Base-by-base conservation (phyloP, 1,139 yeast species). In the Scheffersomyces parashehatae region DNA sequence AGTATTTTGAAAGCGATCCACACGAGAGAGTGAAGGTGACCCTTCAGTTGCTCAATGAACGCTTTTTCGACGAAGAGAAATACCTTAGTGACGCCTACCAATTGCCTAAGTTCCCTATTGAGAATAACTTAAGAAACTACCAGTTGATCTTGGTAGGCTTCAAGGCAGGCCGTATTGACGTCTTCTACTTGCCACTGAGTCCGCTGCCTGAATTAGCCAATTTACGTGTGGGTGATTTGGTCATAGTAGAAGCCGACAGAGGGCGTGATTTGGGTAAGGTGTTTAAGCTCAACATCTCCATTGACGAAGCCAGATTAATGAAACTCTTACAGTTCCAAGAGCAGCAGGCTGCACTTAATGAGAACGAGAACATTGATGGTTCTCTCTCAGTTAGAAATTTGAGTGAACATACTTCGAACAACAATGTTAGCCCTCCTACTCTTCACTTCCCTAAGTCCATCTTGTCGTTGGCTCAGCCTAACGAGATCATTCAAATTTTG, bases 231-330 rank as follows among this genome's bases (percentile, higher is more conserved):
- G 87, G 88, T 26, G 97, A 90, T 61, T 76, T 90, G 59, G 97
- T 93, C 11, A 84, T 91, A 52, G 97, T 91, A 32, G 98, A 93
- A 63, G 99, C 98, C n/a, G 99, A 93, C 62, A 76, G 99, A 40
- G 99, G 99, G 35, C 76, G 87, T 41, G 99, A 93, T 67, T 70
- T 93, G 51, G 98, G 97, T 20, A 81, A 83, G 56, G 82, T 93
- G 35, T 79, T 84, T 30, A 83, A 82, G 52, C 75, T 87, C 50
- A 75, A 79, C 47, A 79, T 91, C 28, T 72, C 84, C 3, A 70
- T 84, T 35, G 91, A 88, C 52, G 85, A 88, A 58, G 78, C 78
- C 29, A 56, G 85, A 52, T 60, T 81, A 45, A 60, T 79, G 59
- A 79, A 79, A 52, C 67, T 77, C 55, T 67, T 79, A 43, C 84